Conservation (phyloP, 2,329 filamentous ascomycete species). For the Cordyceps pruinosa region DNA sequence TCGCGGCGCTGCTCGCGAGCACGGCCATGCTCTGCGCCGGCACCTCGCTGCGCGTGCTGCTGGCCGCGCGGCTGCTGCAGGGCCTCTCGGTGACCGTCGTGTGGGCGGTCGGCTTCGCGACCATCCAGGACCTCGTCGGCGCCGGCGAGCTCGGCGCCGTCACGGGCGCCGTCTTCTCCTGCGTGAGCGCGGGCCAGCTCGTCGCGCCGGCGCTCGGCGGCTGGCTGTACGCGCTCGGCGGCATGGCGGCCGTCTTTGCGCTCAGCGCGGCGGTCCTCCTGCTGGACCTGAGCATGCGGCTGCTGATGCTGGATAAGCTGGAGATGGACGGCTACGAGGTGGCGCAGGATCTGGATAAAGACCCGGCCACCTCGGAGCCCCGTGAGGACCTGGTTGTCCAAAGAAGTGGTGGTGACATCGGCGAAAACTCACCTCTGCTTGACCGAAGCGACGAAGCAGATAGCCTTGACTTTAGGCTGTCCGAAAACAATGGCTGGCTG, state of each 20-base stretch:
- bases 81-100: not conserved
- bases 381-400: not conserved
- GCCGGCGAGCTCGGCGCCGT: not conserved
- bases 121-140: not conserved
- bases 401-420: not conserved
- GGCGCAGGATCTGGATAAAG: not conserved
- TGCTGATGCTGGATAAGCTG: not conserved
- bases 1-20: not conserved
- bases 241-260: not conserved
- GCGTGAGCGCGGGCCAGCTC: not conserved
- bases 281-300: not conserved
- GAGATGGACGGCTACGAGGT: not conserved
- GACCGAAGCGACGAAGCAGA: not conserved
- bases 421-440: not conserved
- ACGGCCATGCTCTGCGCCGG: conserved; percentile 1
- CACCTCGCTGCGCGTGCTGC: not conserved
- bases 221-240: not conserved
- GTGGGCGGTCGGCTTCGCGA: conserved; percentile 1
- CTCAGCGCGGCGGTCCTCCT: not conserved
- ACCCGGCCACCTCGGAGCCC: not conserved
- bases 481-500: not conserved
- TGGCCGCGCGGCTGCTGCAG: not conserved
- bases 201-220: not conserved
- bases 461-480: not conserved
- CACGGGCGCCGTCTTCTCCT: not conserved